A percentile compares a stretch with the other conserved stretches of the same genome.
Evolutionary conservation across 2,329 filamentous ascomycete species (phyloP).

Genomic region (Paraphoma sp.): DNA sequence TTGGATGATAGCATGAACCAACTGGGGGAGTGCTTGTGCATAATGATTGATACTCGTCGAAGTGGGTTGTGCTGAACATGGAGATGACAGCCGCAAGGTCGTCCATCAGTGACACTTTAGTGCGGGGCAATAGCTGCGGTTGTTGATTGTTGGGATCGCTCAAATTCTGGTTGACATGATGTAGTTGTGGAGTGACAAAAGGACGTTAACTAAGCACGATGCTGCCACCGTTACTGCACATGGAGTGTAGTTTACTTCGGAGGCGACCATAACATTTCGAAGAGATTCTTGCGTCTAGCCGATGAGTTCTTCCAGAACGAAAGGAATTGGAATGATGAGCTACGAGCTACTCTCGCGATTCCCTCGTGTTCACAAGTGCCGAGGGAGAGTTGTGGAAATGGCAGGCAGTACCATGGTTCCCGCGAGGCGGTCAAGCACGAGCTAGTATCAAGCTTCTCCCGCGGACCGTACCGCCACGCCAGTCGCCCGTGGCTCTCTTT

Average conservation of each 20-base stretch:
- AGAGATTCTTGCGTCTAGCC: no score
- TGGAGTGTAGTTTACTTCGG: no score
- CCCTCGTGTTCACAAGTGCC: no score
- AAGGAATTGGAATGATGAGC: no score
- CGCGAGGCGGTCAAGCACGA: background rate
- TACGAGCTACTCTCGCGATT: no score
- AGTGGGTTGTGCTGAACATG: background rate
- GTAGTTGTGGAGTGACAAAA: background rate
- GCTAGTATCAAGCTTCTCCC: background rate
- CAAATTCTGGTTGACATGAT: slow-evolving; percentile 8
- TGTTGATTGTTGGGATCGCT: background rate
- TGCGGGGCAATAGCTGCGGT: background rate
- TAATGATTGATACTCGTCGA: slow-evolving; percentile 1
- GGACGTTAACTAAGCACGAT: background rate
- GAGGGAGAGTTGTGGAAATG: background rate
- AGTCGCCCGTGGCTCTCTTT: background rate
- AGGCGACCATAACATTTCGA: no score
- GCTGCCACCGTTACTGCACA: background rate
- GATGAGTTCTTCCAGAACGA: no score
- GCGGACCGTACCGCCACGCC: background rate
- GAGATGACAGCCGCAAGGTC: background rate
- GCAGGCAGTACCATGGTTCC: background rate
- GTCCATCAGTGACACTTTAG: background rate
- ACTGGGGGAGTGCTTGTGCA: slow-evolving; percentile 25
- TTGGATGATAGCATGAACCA: slow-evolving; percentile 32